Evolutionary conservation across 352 stramenopile species (phyloP).

Genomic region (Hyaloperonospora arabidopsidis): DNA sequence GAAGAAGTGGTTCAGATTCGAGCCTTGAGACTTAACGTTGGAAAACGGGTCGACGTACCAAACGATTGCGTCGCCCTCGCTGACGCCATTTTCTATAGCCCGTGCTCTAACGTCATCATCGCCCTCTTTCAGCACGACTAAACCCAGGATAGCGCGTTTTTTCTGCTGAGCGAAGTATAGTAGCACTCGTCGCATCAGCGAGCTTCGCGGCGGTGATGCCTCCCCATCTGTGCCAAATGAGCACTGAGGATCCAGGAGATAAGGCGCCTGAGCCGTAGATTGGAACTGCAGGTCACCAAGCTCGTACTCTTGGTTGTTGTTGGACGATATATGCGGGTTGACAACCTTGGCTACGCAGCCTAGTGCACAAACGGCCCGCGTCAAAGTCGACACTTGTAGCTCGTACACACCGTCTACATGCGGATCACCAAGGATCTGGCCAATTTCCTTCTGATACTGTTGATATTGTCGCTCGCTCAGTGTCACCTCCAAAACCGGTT

Average conservation of each 20-base stretch:
- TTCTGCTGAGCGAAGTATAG: slow-evolving; percentile 72
- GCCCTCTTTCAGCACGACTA: slow-evolving; percentile 41
- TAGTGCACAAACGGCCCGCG: slow-evolving; percentile 85
- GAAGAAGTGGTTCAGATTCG: slow-evolving; percentile 49
- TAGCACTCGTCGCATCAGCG: slow-evolving; percentile 38
- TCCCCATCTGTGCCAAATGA: slow-evolving; percentile 5
- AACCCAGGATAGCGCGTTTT: slow-evolving; percentile 44
- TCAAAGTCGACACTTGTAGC: slow-evolving; percentile 84
- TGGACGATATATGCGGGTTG: slow-evolving; percentile 36
- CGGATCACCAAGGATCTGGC: slow-evolving; percentile 73
- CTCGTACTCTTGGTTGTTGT: slow-evolving; percentile 47
- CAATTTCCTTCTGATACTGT: slow-evolving; percentile 65
- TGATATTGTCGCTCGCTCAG: slow-evolving; percentile 71
- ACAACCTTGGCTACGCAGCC: slow-evolving; percentile 79
- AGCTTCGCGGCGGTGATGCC: slow-evolving; percentile 5
- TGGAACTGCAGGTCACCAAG: slow-evolving; percentile 67
- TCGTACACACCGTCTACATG: slow-evolving; percentile 90
- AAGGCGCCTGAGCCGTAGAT: slow-evolving; percentile 54
- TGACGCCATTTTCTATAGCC: slow-evolving; percentile 8
- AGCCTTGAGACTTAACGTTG: slow-evolving; percentile 37
- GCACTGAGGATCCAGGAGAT: slow-evolving; percentile 41
- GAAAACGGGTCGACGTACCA: slow-evolving; percentile 71
- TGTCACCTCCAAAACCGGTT: slow-evolving; percentile 56
- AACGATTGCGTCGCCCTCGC: slow-evolving; percentile 41
- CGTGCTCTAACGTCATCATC: slow-evolving; percentile 19